Evolutionary conservation across 2,329 filamentous ascomycete species (phyloP), one percentile per base, ranked within the genome.

Genomic region (Didymella exigua): DNA sequence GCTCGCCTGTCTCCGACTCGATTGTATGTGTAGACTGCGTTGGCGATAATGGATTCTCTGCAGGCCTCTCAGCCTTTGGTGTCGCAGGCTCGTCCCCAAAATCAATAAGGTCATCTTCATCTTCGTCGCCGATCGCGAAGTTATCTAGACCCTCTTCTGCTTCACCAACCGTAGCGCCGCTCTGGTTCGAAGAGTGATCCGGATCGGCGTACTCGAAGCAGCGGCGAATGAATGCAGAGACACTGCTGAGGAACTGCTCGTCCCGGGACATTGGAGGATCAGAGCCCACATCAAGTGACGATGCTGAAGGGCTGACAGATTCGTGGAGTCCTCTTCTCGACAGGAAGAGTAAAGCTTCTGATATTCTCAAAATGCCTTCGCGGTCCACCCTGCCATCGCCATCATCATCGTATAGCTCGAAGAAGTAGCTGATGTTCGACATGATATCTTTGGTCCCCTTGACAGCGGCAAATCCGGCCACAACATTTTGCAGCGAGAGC

Each of bases 181-280:
- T 75, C 55, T 86, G 81, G 83, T 71, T 83, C 1, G 89, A 87
- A 19, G 67, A 65, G 60, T 90, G 88, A 68, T 96, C 93, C 1
- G 95, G 93, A 69, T 99, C 95, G 5, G 95, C 95, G 70, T 99
- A 99, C 76, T 99, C 95, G 63, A 99, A 99, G 75, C 95, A 99
- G 55, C 95, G 85, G 61, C 93, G 85, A 56, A 98, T 99, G 71
- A 99, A 99, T 2, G 92, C 92, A 65, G 91, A 96, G 47, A 99
- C 92, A 59, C 93, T 96, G 58, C 89, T 90, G 23, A 99, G 78
- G 70, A 99, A 98, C 48, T 88, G 86, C 75, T 98, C 95, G 62
- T 96, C 95, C 34, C 88, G 85, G 51, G 76, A 90, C 80, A 76
- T 71, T 26, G 72, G 64, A 21, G 68, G 68, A 41, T 74, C 69